These are phyloP conservation scores for Penicillium sp. DNA, from an alignment of 2,329 filamentous ascomycete genomes.

Conservation along the genomic window DNA sequence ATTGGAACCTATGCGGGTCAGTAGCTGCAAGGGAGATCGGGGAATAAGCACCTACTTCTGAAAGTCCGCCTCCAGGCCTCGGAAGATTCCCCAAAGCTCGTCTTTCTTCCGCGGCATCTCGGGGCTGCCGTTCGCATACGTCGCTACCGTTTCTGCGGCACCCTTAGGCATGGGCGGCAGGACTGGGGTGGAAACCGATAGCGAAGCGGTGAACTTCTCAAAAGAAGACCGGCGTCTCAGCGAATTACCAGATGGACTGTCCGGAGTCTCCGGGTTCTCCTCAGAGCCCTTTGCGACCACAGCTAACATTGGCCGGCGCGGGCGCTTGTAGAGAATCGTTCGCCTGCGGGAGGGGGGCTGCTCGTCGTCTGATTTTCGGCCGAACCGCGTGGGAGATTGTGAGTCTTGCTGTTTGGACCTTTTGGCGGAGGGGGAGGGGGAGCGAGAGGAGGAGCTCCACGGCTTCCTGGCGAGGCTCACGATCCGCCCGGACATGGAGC, in stretches of 20 bases:
- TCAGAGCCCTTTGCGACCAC: conserved; percentile 39
- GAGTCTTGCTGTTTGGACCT: conserved; percentile 33
- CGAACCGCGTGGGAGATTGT: conserved; percentile 24
- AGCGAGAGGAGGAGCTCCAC: conserved; percentile 51
- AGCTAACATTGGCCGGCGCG: conserved; percentile 43
- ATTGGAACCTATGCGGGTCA: conserved; percentile 59
- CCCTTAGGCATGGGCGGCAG: conserved; percentile 51
- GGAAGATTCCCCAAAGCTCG: conserved; percentile 69
- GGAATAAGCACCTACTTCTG: conserved; percentile 55
- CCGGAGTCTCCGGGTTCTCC: conserved; percentile 38
- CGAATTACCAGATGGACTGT: conserved; percentile 43
- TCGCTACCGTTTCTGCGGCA: conserved; percentile 43
- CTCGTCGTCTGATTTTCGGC: conserved; percentile 24
- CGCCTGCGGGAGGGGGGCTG: conserved; percentile 30
- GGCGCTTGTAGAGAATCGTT: conserved; percentile 39
- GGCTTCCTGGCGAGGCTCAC: conserved; percentile 54
- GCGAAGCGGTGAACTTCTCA: conserved; percentile 47
- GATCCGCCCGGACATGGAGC: conserved; percentile 53
- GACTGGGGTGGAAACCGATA: conserved; percentile 48
- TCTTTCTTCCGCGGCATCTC: conserved; percentile 62
- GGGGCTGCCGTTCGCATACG: conserved; percentile 24
- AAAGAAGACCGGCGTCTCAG: conserved; percentile 46
- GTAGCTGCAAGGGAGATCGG: background rate
- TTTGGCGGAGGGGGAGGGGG: conserved; percentile 48
- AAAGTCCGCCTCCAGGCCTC: conserved; percentile 68